Conservation (phyloP, 345 rosid genomes). For the Pistacia atlantica region DNA sequence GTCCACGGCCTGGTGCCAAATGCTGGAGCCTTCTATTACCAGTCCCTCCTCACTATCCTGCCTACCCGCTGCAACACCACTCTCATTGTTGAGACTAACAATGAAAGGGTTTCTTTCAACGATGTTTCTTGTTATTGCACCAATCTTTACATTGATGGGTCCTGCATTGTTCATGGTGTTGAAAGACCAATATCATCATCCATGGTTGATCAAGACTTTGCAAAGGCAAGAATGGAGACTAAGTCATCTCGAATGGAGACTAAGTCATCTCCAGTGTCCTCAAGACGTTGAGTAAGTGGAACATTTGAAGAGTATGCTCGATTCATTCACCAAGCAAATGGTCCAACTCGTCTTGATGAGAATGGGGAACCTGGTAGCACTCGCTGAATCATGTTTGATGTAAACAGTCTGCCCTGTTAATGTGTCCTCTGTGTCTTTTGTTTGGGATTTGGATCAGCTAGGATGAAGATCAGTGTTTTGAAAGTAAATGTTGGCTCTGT, state of each 20-base stretch:
- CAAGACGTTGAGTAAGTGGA: constrained; percentile 1
- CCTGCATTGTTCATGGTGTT: constrained; percentile 31
- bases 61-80: constrained; percentile 26
- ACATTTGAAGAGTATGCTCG: background rate
- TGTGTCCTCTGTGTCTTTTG: background rate
- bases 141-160: constrained; percentile 29
- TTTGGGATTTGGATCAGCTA: background rate
- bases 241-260: constrained; percentile 1
- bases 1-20: constrained; percentile 11
- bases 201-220: background rate
- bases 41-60: constrained; percentile 19
- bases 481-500: background rate
- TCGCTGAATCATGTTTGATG: background rate
- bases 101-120: constrained; percentile 20
- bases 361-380: background rate
- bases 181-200: constrained; percentile 12
- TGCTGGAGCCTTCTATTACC: constrained; percentile 22
- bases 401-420: background rate
- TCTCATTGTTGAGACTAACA: constrained; percentile 20
- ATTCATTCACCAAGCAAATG: constrained; percentile 12
- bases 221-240: constrained; percentile 8
- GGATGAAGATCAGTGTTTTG: background rate
- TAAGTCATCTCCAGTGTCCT: background rate
- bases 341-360: background rate
- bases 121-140: constrained; percentile 22